phyloP scores from a whole-genome alignment of 495 filamentous ascomycete genomes.

The Arthonia radiata region DNA sequence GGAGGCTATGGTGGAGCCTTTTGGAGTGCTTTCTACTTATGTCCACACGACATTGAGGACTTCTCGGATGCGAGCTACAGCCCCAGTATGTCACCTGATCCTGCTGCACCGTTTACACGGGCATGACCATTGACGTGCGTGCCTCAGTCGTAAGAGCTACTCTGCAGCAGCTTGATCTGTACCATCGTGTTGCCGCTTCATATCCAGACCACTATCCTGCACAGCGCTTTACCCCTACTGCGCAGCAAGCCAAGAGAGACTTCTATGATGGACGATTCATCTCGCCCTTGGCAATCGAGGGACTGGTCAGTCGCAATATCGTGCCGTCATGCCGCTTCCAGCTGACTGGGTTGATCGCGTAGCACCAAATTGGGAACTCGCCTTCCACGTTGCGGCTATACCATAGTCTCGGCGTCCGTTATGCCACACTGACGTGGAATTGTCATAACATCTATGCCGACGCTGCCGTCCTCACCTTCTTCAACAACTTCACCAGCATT shows the following conservation, averaged over 20 bases:
- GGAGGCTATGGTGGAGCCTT: slow-evolving; percentile 53
- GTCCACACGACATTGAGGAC: slow-evolving; percentile 43
- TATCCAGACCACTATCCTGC: slow-evolving; percentile 55
- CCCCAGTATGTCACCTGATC: slow-evolving; percentile 14
- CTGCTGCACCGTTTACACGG: too few species aligned
- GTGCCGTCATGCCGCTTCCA: too few species aligned
- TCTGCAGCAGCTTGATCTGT: slow-evolving; percentile 62
- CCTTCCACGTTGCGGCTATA: slow-evolving; percentile 49
- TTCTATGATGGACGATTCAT: slow-evolving; percentile 36
- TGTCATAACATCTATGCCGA: slow-evolving; percentile 85
- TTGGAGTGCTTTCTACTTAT: slow-evolving; percentile 72
- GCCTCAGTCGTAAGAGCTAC: slow-evolving; percentile 39
- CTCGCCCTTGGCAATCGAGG: slow-evolving; percentile 64
- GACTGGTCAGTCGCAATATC: too few species aligned
- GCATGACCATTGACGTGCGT: slow-evolving; percentile 1
- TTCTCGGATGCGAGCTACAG: slow-evolving; percentile 51
- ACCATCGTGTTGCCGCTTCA: slow-evolving; percentile 35
- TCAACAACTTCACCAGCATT: slow-evolving; percentile 8
- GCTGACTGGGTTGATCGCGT: too few species aligned
- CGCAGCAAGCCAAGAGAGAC: slow-evolving; percentile 28
- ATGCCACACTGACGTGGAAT: slow-evolving; percentile 78
- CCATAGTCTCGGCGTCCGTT: slow-evolving; percentile 61
- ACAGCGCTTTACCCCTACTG: slow-evolving; percentile 29
- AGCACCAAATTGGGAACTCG: slow-evolving; percentile 88
- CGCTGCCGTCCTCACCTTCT: slow-evolving; percentile 33